Base-by-base conservation (phyloP, 306 rosid species). In the Trifolium dubium region DNA sequence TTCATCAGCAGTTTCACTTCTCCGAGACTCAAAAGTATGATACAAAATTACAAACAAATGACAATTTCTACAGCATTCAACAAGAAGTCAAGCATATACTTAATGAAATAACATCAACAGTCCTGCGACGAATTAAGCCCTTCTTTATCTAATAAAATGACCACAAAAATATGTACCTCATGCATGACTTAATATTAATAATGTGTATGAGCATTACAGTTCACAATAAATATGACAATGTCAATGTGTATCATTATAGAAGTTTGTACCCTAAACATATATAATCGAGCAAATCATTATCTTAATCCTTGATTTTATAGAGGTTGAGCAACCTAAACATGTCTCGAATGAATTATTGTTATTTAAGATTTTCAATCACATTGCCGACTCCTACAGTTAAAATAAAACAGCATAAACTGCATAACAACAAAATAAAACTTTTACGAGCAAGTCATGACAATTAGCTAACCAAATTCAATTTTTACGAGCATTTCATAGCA, bases 61-160 rank as follows among this genome's bases (percentile, higher is more conserved):
- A 8, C 17, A 63, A 65, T 4, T 30, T 75, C 73, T n/a, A 81
- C 64, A 81, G 31, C 53, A 62, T 41, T 63, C 61, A 34, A 10
- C 8, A n/a, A 28, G 31, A 12, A 12, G 6, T 40, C 44, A 40
- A 9, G 10, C 8, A 53, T 32, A 53, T 28, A 31, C 23, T 31
- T 13, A 15, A 40, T 2, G 67, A 62, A 61, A 69, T 32, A 35
- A 43, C 17, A 18, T 10, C 30, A 50, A 61, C 15, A 51, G 34
- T 9, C n/a, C 19, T 0, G 12, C 44, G 2, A 43, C 62, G 56
- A 66, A 19, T 4, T 19, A 44, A 18, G 31, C 46, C 31, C 12
- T 46, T 14, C 32, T 6, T 46, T 44, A 49, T 28, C 59, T 54
- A 64, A 71, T 28, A 69, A 10, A 68, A n/a, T 67, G 39, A 67